Base-by-base conservation (phyloP, 2,329 filamentous ascomycete species). In the Cryphonectria naterciae region DNA sequence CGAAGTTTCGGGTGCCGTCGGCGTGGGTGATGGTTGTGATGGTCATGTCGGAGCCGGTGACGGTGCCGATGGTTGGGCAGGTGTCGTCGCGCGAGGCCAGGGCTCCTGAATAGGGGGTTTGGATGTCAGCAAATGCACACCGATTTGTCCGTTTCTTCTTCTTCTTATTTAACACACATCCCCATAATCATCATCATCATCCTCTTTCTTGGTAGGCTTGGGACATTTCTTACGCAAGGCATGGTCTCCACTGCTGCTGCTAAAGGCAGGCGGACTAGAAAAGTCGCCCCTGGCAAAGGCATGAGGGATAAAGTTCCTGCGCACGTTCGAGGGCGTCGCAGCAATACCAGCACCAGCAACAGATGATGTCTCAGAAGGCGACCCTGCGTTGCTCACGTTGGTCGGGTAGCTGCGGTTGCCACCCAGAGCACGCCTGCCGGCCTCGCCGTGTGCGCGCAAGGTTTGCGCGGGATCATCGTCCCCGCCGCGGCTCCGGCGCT, bases 391-490 rank as follows among this genome's bases (percentile, higher is more conserved):
- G 66, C 68, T 71, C 37, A 67, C 62, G 37, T 68, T 67, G 19
- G 65, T 72, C 22, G 49, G 62, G 39, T 22, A 67, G 60, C 68
- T 73, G 43, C 22, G 32, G 39, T 43, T 65, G 52, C 58, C 46
- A 52, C 52, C 32, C 43, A 68, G 60, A 28, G 66, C 56, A 5
- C 60, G 54, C 41, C 11, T 68, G 70, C 25, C 70, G 37, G n/a
- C 75, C 39, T 46, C 66, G 41, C 66, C 56, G 73, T 17, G 39
- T 63, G 25, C 65, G 71, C 37, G 71, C 75, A 11, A 72, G 72
- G 49, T 28, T 28, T 75, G 69, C 15, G 75, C 75, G 62, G 73
- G 66, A 62, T 77, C 74, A 61, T 77, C 74, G 17, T 78, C 75
- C 25, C 72, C 70, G 22, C 74, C 75, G 58, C 70, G 74, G 32